A percentile compares a stretch with the other conserved stretches of the same genome.
Conservation (phyloP, 768 basidiomycete genomes). For the Mycena albidolilacea region DNA sequence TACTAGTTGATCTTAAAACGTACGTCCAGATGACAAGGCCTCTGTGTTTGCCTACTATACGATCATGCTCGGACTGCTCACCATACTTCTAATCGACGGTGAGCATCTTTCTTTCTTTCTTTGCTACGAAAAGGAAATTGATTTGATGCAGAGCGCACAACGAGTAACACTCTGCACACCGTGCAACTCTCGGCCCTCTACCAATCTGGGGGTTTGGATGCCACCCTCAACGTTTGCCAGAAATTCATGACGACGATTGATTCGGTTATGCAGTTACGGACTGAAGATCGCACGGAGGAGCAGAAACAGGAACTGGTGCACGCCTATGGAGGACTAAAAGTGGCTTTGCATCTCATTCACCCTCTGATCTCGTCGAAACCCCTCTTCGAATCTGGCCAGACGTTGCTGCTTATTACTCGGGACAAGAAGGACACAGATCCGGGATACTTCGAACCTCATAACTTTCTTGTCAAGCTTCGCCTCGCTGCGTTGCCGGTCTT, state of each 20-base stretch:
- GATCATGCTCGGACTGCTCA: constrained; percentile 62
- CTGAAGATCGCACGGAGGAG: constrained; percentile 70
- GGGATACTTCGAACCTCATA: constrained; percentile 88
- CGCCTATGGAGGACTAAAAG: constrained; percentile 86
- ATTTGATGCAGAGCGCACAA: constrained; percentile 74
- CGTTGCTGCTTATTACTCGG: constrained; percentile 74
- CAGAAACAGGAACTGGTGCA: constrained; percentile 79
- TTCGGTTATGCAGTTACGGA: constrained; percentile 60
- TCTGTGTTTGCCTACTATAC: constrained; percentile 63
- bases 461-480: constrained; percentile 89
- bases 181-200: constrained; percentile 85
- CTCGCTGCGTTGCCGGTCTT: constrained; percentile 77
- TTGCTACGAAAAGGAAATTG: constrained; percentile 23
- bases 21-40: constrained; percentile 43
- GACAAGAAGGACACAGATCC: constrained; percentile 86
- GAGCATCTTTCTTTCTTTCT: constrained; percentile 27
- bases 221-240: constrained; percentile 71
- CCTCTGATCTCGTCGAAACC: constrained; percentile 85
- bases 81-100: constrained; percentile 66
- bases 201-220: constrained; percentile 77
- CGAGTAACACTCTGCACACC: constrained; percentile 83
- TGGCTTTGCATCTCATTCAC: constrained; percentile 82
- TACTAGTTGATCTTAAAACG: constrained; percentile 19
- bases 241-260: constrained; percentile 72
- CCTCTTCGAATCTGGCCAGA: constrained; percentile 90